phyloP scores from a whole-genome alignment of 75 land plant species.

The Chamaecyparis obtusa region DNA sequence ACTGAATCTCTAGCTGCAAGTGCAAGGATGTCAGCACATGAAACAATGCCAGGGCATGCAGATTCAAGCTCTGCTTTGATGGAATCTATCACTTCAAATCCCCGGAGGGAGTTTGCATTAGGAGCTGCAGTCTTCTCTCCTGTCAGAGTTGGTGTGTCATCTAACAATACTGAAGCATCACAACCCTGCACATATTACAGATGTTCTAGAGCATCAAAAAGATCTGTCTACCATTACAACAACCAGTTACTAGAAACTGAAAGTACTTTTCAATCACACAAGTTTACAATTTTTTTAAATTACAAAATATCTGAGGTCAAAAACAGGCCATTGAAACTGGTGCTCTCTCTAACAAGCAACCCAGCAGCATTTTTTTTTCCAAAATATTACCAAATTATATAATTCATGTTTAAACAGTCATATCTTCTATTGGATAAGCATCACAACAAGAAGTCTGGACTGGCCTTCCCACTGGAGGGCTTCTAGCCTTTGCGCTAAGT shows the following conservation, averaged over 20 bases:
- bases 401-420: background rate
- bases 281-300: too few species aligned
- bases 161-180: slow-evolving; percentile 21
- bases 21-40: slow-evolving; percentile 26
- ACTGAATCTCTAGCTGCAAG: slow-evolving; percentile 19
- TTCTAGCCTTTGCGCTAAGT: too few species aligned
- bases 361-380: too few species aligned
- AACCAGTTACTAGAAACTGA: background rate
- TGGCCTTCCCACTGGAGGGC: too few species aligned
- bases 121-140: slow-evolving; percentile 21
- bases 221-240: background rate
- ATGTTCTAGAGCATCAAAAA: background rate
- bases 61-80: slow-evolving; percentile 21
- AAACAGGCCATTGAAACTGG: too few species aligned
- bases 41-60: slow-evolving; percentile 18
- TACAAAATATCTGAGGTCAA: background rate
- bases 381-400: background rate
- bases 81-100: slow-evolving; percentile 26
- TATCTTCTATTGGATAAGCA: too few species aligned
- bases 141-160: slow-evolving; percentile 1
- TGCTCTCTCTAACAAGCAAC: too few species aligned
- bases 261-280: background rate
- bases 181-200: slow-evolving; percentile 16
- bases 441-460: background rate
- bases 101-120: slow-evolving; percentile 12